Evolutionary conservation across 2,329 filamentous ascomycete species (phyloP).

Genomic region (Aureobasidium sp.): DNA sequence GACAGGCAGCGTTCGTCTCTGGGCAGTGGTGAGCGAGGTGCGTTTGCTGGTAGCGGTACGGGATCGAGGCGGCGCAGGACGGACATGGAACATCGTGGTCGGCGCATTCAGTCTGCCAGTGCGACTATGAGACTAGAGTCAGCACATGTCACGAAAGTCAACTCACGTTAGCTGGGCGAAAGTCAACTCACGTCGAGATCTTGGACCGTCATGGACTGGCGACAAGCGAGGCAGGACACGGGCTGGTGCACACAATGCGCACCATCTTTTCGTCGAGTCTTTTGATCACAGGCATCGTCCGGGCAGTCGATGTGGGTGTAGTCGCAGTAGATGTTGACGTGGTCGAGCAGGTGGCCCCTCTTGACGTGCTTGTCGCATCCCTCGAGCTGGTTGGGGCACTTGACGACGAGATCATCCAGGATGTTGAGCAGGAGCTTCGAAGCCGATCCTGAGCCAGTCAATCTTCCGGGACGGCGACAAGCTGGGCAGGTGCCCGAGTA

Average conservation of each 20-base stretch:
- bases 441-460: slow-evolving; percentile 29
- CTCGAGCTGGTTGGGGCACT: slow-evolving; percentile 48
- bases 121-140: slow-evolving; percentile 14
- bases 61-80: slow-evolving; percentile 36
- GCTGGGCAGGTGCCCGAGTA: slow-evolving; percentile 45
- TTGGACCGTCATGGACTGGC: slow-evolving; percentile 46
- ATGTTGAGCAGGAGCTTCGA: slow-evolving; percentile 54
- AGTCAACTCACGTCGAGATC: slow-evolving; percentile 42
- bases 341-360: slow-evolving; percentile 51
- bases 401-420: slow-evolving; percentile 54
- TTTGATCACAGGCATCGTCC: slow-evolving; percentile 42
- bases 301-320: slow-evolving; percentile 50
- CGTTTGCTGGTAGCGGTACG: slow-evolving; percentile 34
- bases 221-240: slow-evolving; percentile 47
- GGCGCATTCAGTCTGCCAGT: slow-evolving; percentile 40
- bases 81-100: slow-evolving; percentile 41
- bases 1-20: slow-evolving; percentile 37
- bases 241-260: slow-evolving; percentile 49
- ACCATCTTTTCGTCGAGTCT: slow-evolving; percentile 49
- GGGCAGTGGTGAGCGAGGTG: slow-evolving; percentile 39
- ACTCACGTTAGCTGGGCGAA: slow-evolving; percentile 29
- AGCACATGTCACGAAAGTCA: neutral
- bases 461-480: slow-evolving; percentile 43
- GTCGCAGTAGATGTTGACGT: slow-evolving; percentile 55
- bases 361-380: slow-evolving; percentile 50